Base-by-base conservation (phyloP, 768 basidiomycete genomes). In the Lactarius psammicola region DNA sequence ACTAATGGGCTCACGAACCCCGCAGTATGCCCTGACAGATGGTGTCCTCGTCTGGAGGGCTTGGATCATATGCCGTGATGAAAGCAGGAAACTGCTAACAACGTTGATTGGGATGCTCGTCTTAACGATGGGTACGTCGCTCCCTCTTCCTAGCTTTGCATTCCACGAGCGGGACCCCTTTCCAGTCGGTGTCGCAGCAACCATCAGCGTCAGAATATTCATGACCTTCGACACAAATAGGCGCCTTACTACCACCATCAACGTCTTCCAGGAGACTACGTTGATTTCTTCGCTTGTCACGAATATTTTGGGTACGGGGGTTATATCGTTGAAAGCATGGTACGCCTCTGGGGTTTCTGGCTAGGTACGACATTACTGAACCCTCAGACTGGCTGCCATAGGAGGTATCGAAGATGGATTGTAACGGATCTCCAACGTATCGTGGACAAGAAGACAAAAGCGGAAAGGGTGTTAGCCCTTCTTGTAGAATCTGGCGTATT, bases 41-140 rank as follows among this genome's bases (percentile, higher is more conserved):
- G 65, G 56, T 8, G 60, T 66, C 15, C 60, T 66, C 17, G 60
- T 62, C 46, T 66, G 65, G 65, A 33, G 65, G 42, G 65, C 65
- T 20, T 62, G 65, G 60, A 49, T 58, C 17, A 46, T 66, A 4
- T 66, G 60, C 42, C 2, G 59, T 1, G 60, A 53, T 3, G 13
- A 26, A 26, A 42, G 15, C 33, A 62, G 1, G 49, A 42, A 5
- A 4, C 7, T 56, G 10, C 28, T 62, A 49, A 51, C 62, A n/a
- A 11, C 51, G 3, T 46, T 60, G 0, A n/a, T 66, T 20, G 49
- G 53, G 55, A 7, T 26, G n/a, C 56, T 66, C n/a, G 17, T 20
- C 2, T 33, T 55, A 28, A 20, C 54, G 30, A 28, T 33, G 28
- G 17, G 54, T 33, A 20, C 4, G 54, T 55, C 13, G n/a, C 15